phyloP scores from a whole-genome alignment of 108 stramenopile genomes.

The Cyclotella kingstonii region DNA sequence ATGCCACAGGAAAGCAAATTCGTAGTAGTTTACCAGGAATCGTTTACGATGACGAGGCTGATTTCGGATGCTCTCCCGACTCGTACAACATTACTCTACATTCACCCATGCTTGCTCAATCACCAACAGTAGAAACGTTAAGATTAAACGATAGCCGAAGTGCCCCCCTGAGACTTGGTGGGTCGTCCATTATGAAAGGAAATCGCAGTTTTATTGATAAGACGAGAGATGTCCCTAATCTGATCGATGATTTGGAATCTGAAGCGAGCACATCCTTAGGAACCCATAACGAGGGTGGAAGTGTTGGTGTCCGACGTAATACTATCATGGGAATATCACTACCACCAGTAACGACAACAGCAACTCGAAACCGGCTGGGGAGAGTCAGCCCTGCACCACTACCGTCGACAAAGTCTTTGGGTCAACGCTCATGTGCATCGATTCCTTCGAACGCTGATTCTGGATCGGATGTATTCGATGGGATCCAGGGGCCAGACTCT shows the following conservation, averaged over 20 bases:
- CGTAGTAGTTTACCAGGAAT: constrained; percentile 2
- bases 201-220: constrained; percentile 74
- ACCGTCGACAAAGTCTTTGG: background rate
- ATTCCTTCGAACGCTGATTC: constrained; percentile 36
- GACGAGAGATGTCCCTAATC: constrained; percentile 75
- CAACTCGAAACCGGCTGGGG: constrained; percentile 2
- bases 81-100: constrained; percentile 2
- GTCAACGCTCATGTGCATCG: constrained; percentile 3
- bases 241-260: constrained; percentile 78
- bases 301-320: constrained; percentile 3
- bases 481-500: constrained; percentile 40
- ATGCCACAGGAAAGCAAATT: constrained; percentile 17
- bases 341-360: constrained; percentile 9
- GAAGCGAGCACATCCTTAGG: constrained; percentile 54
- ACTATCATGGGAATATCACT: constrained; percentile 8
- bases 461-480: constrained; percentile 71
- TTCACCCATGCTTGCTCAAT: background rate
- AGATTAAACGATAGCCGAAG: constrained; percentile 31
- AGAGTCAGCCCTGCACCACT: constrained; percentile 7
- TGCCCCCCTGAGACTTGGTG: constrained; percentile 31
- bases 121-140: constrained; percentile 34
- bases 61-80: constrained; percentile 23
- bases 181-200: constrained; percentile 33
- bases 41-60: constrained; percentile 25
- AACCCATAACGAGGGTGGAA: constrained; percentile 22